Evolutionary conservation across 352 stramenopile genomes (phyloP), one percentile per base, ranked within the genome.

Genomic region (Aphanomyces cochlioides): DNA sequence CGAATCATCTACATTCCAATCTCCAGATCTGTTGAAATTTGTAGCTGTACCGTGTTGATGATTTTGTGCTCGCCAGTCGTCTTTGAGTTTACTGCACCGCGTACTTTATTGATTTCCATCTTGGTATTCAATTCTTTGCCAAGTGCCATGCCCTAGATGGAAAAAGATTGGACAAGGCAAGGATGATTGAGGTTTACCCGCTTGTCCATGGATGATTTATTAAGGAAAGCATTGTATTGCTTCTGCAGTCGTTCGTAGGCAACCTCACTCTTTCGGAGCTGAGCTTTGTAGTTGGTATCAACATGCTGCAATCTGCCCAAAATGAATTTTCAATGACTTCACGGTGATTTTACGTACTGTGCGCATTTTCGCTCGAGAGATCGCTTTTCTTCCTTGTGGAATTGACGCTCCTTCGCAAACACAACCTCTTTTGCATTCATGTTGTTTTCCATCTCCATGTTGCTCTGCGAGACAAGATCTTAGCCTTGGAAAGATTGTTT

Each of bases 191-290:
- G 15, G 8, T 28, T 38, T 67, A 67, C 60, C 19, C 60, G 60
- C 47, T 67, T 67, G 6, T 67, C 60, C 15, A 17, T 54, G 47
- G 21, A 39, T 13, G 60, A 10, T 19, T 67, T 67, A 21, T 56
- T 58, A 4, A 67, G 36, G 21, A 57, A 45, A 38, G 34, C 21
- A 15, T 54, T 67, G 60, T 67, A 67, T 19, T 67, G 60, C 73
- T 92, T 92, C 47, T 80, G 78, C 12, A 93, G 69, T 5, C 86
- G 78, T 61, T 89, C 81, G 73, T 92, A 92, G 41, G 90, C 81
- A 40, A 85, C 76, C 69, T 93, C 86, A 65, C 90, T 91, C 43
- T 78, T 79, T 28, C 84, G 78, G 63, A 93, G 39, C 56, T 93
- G 83, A 4, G 86, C 80, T 56, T 90, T 92, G 66, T 80, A 92